Conservation (phyloP, 805 yeast genomes). For the Metschnikowia santaceciliae region DNA sequence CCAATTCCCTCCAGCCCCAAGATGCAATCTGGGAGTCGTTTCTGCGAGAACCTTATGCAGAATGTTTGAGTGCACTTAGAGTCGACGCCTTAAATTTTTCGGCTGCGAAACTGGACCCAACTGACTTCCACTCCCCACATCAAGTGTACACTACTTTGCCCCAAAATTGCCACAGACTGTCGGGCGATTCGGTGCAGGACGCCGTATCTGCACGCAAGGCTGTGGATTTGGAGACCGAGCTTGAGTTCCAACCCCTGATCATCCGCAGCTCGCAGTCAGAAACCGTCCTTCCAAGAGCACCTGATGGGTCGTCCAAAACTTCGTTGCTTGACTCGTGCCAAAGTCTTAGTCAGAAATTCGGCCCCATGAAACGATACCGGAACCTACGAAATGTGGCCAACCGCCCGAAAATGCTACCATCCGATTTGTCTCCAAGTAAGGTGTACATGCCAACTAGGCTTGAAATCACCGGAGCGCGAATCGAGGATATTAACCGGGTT, state of each 20-base stretch:
- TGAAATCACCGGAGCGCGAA: slow-evolving; percentile 41
- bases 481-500: slow-evolving; percentile 48
- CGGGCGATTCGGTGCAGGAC: neutral
- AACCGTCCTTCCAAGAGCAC: neutral
- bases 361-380: slow-evolving; percentile 3
- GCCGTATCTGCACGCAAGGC: neutral
- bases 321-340: neutral
- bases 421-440: neutral
- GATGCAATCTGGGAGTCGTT: neutral
- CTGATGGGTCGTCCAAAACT: neutral
- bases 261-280: neutral
- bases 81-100: neutral
- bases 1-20: neutral
- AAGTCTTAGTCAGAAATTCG: neutral
- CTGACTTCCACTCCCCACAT: neutral
- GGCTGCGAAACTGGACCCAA: slow-evolving; percentile 1
- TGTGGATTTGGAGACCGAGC: neutral
- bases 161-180: neutral
- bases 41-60: neutral
- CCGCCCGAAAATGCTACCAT: neutral
- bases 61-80: neutral
- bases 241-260: neutral
- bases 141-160: neutral
- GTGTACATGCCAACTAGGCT: slow-evolving; percentile 44
- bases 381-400: slow-evolving; percentile 4